Evolutionary conservation across 208 protist species (phyloP).

Genomic region (Vickermania spadyakhi): DNA sequence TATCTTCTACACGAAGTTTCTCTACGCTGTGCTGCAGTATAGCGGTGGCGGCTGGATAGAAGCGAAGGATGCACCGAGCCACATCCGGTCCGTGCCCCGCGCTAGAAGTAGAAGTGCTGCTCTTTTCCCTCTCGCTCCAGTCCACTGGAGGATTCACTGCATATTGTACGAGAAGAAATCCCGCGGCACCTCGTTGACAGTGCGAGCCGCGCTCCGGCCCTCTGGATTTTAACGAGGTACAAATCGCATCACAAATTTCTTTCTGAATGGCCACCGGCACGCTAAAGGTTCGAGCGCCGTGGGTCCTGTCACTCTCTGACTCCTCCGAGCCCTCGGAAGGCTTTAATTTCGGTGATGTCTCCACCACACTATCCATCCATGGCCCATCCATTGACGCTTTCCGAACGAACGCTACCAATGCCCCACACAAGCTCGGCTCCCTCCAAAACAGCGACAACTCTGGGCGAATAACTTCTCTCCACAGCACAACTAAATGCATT

Average conservation of each 20-base stretch:
- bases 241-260: constrained; percentile 14
- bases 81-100: constrained; percentile 55
- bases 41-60: constrained; percentile 41
- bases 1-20: constrained; percentile 48
- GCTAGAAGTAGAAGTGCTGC: no score
- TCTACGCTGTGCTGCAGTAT: constrained; percentile 59
- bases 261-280: constrained; percentile 39
- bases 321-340: constrained; percentile 23
- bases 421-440: constrained; percentile 22
- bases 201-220: constrained; percentile 16
- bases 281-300: constrained; percentile 46
- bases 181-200: constrained; percentile 51
- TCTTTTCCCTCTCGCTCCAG: background rate
- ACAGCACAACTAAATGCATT: constrained; percentile 57
- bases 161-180: constrained; percentile 41
- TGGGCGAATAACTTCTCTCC: constrained; percentile 32
- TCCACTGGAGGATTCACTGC: background rate
- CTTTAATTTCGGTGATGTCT: background rate
- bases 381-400: constrained; percentile 35
- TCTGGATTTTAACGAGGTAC: constrained; percentile 8
- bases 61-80: constrained; percentile 58
- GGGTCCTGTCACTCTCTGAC: constrained; percentile 26
- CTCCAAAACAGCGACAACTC: constrained; percentile 34
- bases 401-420: constrained; percentile 46
- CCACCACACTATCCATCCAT: background rate